Base-by-base conservation (phyloP, 768 basidiomycete genomes). In the Lyophyllum atratum region DNA sequence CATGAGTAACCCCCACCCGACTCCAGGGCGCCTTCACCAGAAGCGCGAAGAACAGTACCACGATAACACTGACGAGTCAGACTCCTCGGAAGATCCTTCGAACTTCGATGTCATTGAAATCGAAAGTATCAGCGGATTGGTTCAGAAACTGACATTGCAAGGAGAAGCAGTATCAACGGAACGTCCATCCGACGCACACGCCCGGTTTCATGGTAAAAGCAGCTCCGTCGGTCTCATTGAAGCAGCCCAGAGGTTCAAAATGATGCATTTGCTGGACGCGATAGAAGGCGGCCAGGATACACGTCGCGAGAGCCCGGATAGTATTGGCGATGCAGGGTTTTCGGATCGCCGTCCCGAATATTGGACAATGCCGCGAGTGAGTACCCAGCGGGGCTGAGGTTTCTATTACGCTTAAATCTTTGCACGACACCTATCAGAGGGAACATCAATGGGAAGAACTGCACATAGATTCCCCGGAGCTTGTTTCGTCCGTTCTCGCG, bases 171-270 rank as follows among this genome's bases (percentile, higher is more conserved):
- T 47, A 4, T 14, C 60, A 8, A 55, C 60, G 15, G 58, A 60
- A 28, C 60, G 61, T 24, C 53, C 61, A n/a, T 58, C 68, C 6
- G 65, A 79, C 56, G 77, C 76, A 56, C 71, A 76, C 56, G 74
- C 78, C 48, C 73, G 85, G 25, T 89, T 85, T 62, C 85, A 87
- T 64, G 86, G 86, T 15, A 80, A 83, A 61, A 86, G 84, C 65
- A 86, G 84, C 61, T 75, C 75, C 14, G 77, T 81, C 33, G 76
- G 79, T 26, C 78, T 87, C 12, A 78, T 87, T 21, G 81, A 80
- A 44, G 73, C 77, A 0, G 80, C 84, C 0, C 72, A 83, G 34
- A 79, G 79, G 62, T 76, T 85, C 55, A 83, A 80, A 60, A 74
- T 82, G 53, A 71, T 80, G 66, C 81, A 82, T 44, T 65, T 82